Base-by-base conservation (phyloP, 2,329 filamentous ascomycete species). In the Aspergillus hortae region DNA sequence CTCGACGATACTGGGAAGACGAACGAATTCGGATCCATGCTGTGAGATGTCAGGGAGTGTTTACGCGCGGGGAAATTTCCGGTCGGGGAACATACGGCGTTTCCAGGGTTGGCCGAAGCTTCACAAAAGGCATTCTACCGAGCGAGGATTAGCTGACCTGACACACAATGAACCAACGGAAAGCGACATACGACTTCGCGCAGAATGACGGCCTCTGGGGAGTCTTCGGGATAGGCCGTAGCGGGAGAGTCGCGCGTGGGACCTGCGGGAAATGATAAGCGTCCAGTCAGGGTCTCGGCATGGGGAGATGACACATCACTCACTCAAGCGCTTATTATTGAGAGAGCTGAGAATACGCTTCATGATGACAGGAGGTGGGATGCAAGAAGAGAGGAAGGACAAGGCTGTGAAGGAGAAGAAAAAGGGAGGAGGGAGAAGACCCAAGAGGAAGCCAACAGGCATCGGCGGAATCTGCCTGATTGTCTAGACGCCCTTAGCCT, bases 1-100 rank as follows among this genome's bases (percentile, higher is more conserved):
- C 67, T 97, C 94, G 75, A 99, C 94, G 60, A 99, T 96, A 53
- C 87, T 84, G 7, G 94, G 94, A 33, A 97, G 87, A 67, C 92
- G 90, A 54, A 96, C 85, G 57, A 95, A 91, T 76, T 97, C 94
- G 70, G 95, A 89, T 67, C 87, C 89, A 81, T 90, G 70, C 65
- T 64, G 19, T 41, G 12, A 40, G 4, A 21, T 25, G n/a, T 30
- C 27, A 30, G 27, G 7, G 27, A 11, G 7, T 30, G 25, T 27
- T 19, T 25, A 15, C 25, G n/a, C 33, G 35, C 6, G 7, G 21
- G 21, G 19, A 14, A n/a, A n/a, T 25, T 23, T 23, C 12, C 35
- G 42, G 42, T 30, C 36, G 23, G 43, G 46, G 21, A 19, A 14
- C 30, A 45, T 79, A 84, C 79, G 61, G 79, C 71, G 59, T 77